A percentile compares a stretch with the other conserved stretches of the same genome.
phyloP scores from a whole-genome alignment of 768 basidiomycete genomes.

The Stropharia rugosoannulata region DNA sequence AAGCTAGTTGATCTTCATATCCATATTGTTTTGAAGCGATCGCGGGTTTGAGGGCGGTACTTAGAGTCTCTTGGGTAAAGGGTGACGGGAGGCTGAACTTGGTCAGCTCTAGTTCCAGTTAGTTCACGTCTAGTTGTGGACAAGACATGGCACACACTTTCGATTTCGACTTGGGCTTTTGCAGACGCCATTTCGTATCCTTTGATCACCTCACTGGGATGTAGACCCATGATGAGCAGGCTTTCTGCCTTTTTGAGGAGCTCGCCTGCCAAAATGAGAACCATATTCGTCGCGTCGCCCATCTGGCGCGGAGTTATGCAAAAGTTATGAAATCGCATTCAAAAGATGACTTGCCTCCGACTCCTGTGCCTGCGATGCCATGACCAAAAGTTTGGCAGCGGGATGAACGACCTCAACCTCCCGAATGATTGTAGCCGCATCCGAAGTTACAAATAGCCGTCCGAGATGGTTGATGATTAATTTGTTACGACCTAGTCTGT shows the following conservation, averaged over 20 bases:
- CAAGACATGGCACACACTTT: slow-evolving; percentile 58
- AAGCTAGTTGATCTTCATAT: slow-evolving; percentile 77
- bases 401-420: slow-evolving; percentile 99
- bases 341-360: slow-evolving; percentile 61
- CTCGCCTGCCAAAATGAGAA: slow-evolving; percentile 94
- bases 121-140: slow-evolving; percentile 7
- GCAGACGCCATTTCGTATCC: slow-evolving; percentile 91
- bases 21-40: slow-evolving; percentile 99
- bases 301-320: slow-evolving; percentile 49
- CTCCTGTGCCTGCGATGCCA: slow-evolving; percentile 97
- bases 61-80: slow-evolving; percentile 65
- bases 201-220: slow-evolving; percentile 93
- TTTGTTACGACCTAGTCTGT: slow-evolving; percentile 83
- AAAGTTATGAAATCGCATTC: not conserved
- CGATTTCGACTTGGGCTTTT: slow-evolving; percentile 85
- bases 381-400: slow-evolving; percentile 97
- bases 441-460: slow-evolving; percentile 93
- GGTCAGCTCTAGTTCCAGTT: slow-evolving; percentile 55
- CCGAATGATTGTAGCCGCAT: slow-evolving; percentile 97
- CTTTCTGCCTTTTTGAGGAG: slow-evolving; percentile 91
- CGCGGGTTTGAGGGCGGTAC: slow-evolving; percentile 80
- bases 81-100: slow-evolving; percentile 70
- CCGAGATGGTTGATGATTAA: slow-evolving; percentile 97
- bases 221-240: slow-evolving; percentile 93
- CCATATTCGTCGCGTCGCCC: slow-evolving; percentile 96